phyloP scores from a whole-genome alignment of 2,329 filamentous ascomycete genomes.

The Ascochyta pisi region DNA sequence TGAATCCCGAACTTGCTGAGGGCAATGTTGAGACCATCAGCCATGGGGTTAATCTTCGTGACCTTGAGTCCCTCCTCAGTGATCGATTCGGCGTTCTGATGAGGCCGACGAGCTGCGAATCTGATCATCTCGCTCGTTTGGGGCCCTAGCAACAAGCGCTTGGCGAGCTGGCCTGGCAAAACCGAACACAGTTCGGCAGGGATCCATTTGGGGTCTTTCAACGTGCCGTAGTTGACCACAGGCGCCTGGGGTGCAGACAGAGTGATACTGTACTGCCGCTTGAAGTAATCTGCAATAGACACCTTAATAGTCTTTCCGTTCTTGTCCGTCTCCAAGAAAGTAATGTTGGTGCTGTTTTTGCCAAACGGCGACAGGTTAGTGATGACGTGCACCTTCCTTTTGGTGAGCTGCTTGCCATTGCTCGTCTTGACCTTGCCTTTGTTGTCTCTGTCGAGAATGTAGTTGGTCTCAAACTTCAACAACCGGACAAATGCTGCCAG shows the following conservation, averaged over 20 bases:
- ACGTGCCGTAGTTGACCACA: constrained; percentile 37
- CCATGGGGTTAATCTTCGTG: constrained; percentile 31
- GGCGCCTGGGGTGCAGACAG: constrained; percentile 33
- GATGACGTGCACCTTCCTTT: constrained; percentile 50
- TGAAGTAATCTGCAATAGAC: constrained; percentile 32
- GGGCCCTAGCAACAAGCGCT: constrained; percentile 30
- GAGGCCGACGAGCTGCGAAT: constrained; percentile 41
- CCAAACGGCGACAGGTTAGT: constrained; percentile 41
- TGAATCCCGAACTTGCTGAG: constrained; percentile 66
- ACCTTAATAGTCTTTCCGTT: constrained; percentile 20
- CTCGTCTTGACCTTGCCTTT: constrained; percentile 34
- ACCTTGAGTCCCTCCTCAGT: constrained; percentile 35
- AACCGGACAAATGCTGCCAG: constrained; percentile 46
- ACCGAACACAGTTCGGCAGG: constrained; percentile 43
- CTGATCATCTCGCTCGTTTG: constrained; percentile 43
- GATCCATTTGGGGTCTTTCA: constrained; percentile 38
- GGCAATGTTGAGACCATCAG: constrained; percentile 29
- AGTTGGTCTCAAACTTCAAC: constrained; percentile 50
- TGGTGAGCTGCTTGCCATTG: constrained; percentile 23
- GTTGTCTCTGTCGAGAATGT: constrained; percentile 47
- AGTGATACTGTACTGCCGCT: constrained; percentile 27
- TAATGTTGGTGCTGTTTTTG: constrained; percentile 43
- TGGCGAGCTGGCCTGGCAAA: constrained; percentile 41
- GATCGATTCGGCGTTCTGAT: constrained; percentile 41
- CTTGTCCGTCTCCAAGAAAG: constrained; percentile 21